Conservation (phyloP, 345 rosid genomes). For the Citrus australasica region DNA sequence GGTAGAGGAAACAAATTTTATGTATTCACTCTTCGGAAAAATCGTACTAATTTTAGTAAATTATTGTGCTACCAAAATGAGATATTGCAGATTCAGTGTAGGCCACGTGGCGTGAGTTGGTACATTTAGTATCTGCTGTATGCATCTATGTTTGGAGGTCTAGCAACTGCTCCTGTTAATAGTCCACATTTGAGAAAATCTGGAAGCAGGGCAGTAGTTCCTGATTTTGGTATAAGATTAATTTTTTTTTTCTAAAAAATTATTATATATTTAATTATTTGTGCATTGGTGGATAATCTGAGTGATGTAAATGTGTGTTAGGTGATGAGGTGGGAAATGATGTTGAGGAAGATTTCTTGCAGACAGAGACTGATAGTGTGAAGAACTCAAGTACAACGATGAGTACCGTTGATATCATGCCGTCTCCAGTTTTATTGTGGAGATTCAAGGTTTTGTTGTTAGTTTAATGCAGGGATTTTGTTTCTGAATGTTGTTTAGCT, state of each 20-base stretch:
- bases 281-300: neutral
- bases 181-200: slow-evolving; percentile 85
- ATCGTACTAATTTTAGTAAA: neutral
- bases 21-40: neutral
- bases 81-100: neutral
- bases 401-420: slow-evolving; percentile 51
- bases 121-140: neutral
- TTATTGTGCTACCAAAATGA: neutral
- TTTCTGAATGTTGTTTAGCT: neutral
- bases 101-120: slow-evolving; percentile 13
- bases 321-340: slow-evolving; percentile 51
- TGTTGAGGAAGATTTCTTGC: slow-evolving; percentile 45
- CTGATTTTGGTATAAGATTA: slow-evolving; percentile 56
- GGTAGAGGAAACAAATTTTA: neutral
- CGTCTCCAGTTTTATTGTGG: slow-evolving; percentile 66
- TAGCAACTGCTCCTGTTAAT: slow-evolving; percentile 41
- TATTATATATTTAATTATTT: neutral
- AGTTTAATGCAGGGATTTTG: neutral
- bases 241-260: neutral
- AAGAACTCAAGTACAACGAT: slow-evolving; percentile 44
- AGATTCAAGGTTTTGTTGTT: slow-evolving; percentile 69
- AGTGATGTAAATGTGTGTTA: slow-evolving; percentile 17
- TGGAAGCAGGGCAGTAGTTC: slow-evolving; percentile 65
- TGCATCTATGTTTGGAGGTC: slow-evolving; percentile 73
- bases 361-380: slow-evolving; percentile 41